These are phyloP conservation scores for Microbotryomycetes sp. DNA, from an alignment of 1,284 basidiomycete species.

Conservation along the genomic window DNA sequence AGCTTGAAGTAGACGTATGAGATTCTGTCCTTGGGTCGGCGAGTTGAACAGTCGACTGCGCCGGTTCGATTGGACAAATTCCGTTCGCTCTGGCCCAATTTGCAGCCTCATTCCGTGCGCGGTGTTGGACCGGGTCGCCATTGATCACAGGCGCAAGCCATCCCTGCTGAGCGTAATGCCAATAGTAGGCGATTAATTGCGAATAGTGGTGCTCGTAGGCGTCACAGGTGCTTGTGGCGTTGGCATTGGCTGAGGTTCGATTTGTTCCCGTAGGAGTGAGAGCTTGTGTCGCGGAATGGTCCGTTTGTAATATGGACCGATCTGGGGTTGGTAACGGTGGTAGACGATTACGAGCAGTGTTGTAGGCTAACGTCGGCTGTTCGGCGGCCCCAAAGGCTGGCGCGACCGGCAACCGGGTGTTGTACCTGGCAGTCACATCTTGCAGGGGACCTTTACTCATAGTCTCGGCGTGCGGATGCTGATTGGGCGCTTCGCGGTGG, in stretches of 20 bases:
- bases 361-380: too few species aligned
- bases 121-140: neutral
- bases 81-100: constrained; percentile 11
- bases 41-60: neutral
- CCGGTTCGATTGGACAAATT: neutral
- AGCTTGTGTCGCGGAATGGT: neutral
- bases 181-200: constrained; percentile 25
- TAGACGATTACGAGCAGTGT: too few species aligned
- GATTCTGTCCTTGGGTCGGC: too few species aligned
- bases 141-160: constrained; percentile 14
- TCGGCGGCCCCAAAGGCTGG: too few species aligned
- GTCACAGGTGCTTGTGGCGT: too few species aligned
- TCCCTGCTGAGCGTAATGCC: constrained; percentile 24
- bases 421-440: too few species aligned
- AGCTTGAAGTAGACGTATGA: too few species aligned
- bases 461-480: too few species aligned
- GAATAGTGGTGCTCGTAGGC: constrained; percentile 10
- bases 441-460: too few species aligned
- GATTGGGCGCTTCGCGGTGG: too few species aligned
- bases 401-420: too few species aligned
- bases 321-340: neutral
- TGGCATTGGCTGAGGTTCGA: too few species aligned
- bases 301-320: neutral
- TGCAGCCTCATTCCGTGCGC: constrained; percentile 23
- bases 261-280: neutral